Evolutionary conservation across 2,329 filamentous ascomycete species (phyloP).

Genomic region (Aspergillus proliferans): DNA sequence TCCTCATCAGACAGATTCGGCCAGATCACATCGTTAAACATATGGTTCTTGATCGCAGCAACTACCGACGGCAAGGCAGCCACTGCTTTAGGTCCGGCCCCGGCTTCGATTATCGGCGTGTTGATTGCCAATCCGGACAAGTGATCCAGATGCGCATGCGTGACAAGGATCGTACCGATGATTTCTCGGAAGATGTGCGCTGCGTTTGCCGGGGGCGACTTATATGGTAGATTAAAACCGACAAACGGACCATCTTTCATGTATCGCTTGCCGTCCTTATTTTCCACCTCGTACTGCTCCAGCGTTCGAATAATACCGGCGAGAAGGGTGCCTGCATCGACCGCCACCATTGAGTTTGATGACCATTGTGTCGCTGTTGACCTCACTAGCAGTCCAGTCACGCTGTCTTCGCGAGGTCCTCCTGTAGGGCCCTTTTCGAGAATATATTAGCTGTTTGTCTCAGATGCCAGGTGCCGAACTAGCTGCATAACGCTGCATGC

Average conservation of each 20-base stretch:
- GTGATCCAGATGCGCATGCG: constrained; percentile 95
- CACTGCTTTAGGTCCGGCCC: constrained; percentile 71
- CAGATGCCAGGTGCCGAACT: constrained; percentile 14
- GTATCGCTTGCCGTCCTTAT: constrained; percentile 19
- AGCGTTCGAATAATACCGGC: constrained; percentile 77
- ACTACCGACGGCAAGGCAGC: constrained; percentile 87
- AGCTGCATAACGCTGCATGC: not conserved
- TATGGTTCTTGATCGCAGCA: constrained; percentile 81
- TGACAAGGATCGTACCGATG: constrained; percentile 84
- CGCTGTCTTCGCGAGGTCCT: constrained; percentile 82
- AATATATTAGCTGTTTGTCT: constrained; percentile 20
- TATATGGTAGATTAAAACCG: constrained; percentile 64
- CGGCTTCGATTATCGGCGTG: constrained; percentile 75
- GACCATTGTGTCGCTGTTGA: constrained; percentile 73
- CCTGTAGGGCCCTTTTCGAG: constrained; percentile 70
- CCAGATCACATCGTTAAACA: constrained; percentile 98
- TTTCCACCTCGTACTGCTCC: constrained; percentile 36
- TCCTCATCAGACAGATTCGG: constrained; percentile 95
- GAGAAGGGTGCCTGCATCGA: constrained; percentile 88
- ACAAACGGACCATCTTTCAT: constrained; percentile 66
- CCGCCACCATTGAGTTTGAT: constrained; percentile 76
- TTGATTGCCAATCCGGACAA: constrained; percentile 89
- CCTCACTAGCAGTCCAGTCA: constrained; percentile 82
- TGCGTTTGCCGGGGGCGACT: constrained; percentile 68
- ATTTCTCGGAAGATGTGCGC: constrained; percentile 71